Percentiles rank a stretch among this genome's conserved stretches.
Evolutionary conservation across 2,329 filamentous ascomycete species (phyloP).

Genomic region (Fusarium avenaceum): DNA sequence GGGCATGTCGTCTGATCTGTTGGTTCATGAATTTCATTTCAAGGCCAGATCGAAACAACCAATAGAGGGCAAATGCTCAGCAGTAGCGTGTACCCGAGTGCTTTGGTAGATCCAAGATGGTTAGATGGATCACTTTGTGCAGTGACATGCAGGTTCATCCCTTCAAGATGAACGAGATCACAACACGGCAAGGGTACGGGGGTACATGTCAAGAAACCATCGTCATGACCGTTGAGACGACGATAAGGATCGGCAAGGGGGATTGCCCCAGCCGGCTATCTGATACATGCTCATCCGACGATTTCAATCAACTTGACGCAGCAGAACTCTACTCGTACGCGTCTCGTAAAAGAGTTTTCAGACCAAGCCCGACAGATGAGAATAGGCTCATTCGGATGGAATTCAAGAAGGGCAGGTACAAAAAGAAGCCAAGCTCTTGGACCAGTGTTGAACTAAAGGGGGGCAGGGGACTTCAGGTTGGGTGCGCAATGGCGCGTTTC

Average conservation of each 20-base stretch:
- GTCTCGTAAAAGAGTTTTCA: not conserved
- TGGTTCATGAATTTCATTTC: not conserved
- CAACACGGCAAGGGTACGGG: too few species aligned
- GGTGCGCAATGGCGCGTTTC: conserved; percentile 44
- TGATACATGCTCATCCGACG: conserved; percentile 7
- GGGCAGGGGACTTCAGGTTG: conserved; percentile 35
- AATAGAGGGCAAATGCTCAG: conserved; percentile 5
- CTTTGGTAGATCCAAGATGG: conserved; percentile 7
- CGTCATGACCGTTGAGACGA: conserved; percentile 24
- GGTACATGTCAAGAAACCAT: not conserved
- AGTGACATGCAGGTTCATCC: conserved; percentile 4
- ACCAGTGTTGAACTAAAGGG: conserved; percentile 6
- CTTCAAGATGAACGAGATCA: conserved; percentile 4
- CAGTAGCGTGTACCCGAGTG: conserved; percentile 11
- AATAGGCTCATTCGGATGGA: conserved; percentile 8
- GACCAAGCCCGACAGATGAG: conserved; percentile 9
- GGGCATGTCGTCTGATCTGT: conserved; percentile 11
- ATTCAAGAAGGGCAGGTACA: conserved; percentile 35
- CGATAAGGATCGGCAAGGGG: conserved; percentile 39
- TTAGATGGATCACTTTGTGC: not conserved
- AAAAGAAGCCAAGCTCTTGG: conserved; percentile 11
- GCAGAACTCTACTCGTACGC: not conserved
- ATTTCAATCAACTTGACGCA: conserved; percentile 13
- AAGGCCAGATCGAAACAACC: conserved; percentile 4
- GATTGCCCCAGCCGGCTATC: not conserved